Evolutionary conservation across 176 grass and related monocot species (phyloP).

Genomic region (Melocanna baccifera): DNA sequence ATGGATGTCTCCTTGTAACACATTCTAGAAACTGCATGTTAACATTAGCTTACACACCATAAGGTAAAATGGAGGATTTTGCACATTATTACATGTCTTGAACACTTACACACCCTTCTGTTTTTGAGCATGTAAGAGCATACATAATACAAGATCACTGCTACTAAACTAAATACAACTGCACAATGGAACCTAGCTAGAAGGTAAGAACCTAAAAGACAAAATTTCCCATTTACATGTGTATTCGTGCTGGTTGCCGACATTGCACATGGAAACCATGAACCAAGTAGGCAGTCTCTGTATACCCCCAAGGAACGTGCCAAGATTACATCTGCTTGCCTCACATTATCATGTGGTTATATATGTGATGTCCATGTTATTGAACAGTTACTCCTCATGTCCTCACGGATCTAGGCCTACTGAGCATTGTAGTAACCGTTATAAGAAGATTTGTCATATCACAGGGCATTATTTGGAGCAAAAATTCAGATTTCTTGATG

Average conservation of each 20-base stretch:
- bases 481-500: neutral
- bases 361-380: neutral
- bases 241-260: neutral
- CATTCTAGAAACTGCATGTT: neutral
- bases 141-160: neutral
- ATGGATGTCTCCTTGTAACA: neutral
- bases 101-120: neutral
- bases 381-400: neutral
- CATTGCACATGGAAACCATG: neutral
- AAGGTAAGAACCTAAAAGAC: neutral
- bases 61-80: conserved; percentile 6
- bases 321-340: neutral
- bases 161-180: neutral
- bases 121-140: neutral
- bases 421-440: neutral
- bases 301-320: neutral
- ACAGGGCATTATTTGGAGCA: neutral
- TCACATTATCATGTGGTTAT: neutral
- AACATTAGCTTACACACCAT: neutral
- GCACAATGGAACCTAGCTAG: neutral
- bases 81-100: neutral
- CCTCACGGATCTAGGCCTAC: neutral
- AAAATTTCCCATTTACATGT: neutral
- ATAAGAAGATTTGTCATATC: neutral
- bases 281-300: neutral